Evolutionary conservation across 208 protist species (phyloP), one percentile per base, ranked within the genome.

Genomic region (Leishmania amazonensis): DNA sequence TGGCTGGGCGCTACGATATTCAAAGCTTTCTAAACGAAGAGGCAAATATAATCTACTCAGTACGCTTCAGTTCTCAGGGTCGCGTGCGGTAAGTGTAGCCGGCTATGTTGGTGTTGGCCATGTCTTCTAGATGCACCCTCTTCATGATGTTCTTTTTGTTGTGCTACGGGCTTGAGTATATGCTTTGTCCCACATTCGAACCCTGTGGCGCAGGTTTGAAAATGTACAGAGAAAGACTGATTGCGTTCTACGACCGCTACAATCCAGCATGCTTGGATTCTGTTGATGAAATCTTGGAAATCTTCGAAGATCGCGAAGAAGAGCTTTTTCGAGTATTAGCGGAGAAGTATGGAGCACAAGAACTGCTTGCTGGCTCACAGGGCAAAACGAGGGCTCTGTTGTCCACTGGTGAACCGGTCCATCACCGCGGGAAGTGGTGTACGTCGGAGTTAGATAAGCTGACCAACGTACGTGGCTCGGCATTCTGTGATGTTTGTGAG

Each of bases 221-320:
- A 53, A 75, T 75, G 71, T 75, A 60, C n/a, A 53, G 72, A 79
- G 31, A 81, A 24, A 57, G 64, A 3, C 73, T 85, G 6, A 53
- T 40, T 21, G 53, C 71, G 0, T 85, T 85, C 47, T 85, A 85
- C 40, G 7, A 57, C 4, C 21, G 17, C 0, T 38, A 81, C 65
- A 85, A 85, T 40, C 82, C 82, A 1, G 76, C 82, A 38, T 85
- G 82, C 49, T 49, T 85, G 74, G 82, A 75, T 38, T 85, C 82
- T 6, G 57, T 85, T 58, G 82, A 85, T 21, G 82, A 85, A n/a
- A 85, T 85, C 58, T 60, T 85, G 75, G 77, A 85, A 6, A 85
- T 85, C 4, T 85, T 85, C 51, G 3, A 42, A 35, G 82, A 77
- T 13, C 54, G 82, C 2, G 82, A 85, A 68, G 73, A 85, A 13